Base-by-base conservation (phyloP, 805 yeast genomes). In the Starmerella stellata region DNA sequence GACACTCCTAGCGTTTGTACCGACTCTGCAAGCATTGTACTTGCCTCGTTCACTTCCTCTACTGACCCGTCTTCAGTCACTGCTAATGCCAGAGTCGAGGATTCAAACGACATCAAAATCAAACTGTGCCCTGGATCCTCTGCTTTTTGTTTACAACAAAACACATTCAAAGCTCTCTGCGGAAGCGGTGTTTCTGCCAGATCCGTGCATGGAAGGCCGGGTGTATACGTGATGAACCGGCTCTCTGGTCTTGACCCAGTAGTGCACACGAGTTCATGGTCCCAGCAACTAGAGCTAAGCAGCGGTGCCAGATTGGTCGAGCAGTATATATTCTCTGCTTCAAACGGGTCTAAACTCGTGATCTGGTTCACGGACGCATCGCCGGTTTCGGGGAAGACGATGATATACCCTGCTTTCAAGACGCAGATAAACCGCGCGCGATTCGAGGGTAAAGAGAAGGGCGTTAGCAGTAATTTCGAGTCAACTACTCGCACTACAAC, bases 111-210 rank as follows among this genome's bases (percentile, higher is more conserved):
- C 3, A 82, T 59, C 2, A 81, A 71, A 42, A 82, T 65, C 46
- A 71, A 77, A 38, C 69, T 68, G 50, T 79, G 85, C 49, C 54
- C 65, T 4, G 49, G 52, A 33, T 75, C 74, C 4, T 55, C 54
- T 1, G 56, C 45, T 2, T 57, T 50, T 4, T 68, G 50, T 46
- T 68, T 71, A 3, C 80, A 65, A 0, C 92, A 72, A 68, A 75
- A 79, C 0, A 83, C 68, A 3, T 63, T 60, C 2, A 68, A 62
- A 0, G 94, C 72, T 2, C 59, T 56, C 2, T 71, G 66, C 0
- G 95, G 94, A 11, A 51, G 37, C 3, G 77, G 81, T 4, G 93
- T 74, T 3, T 78, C 66, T 0, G 79, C 93, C 11, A 83, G 55
- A 35, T 29, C 32, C 8, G 32, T 29, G 9, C 9, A 8, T 29